phyloP scores from a whole-genome alignment of 179 eudicot genomes.

The Amaranthus tricolor region DNA sequence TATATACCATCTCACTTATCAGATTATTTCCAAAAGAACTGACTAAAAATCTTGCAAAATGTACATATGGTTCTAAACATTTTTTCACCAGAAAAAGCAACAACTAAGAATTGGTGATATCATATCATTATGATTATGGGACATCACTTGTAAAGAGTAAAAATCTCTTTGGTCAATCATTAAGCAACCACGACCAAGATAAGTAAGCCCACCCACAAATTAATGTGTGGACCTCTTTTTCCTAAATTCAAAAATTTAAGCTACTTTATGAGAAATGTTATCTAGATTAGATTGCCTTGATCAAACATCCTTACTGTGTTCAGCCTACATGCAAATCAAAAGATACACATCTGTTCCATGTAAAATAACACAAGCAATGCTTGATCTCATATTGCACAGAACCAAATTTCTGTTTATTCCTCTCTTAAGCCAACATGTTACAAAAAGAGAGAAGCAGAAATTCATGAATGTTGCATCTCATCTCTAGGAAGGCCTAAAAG shows the following conservation, averaged over 20 bases:
- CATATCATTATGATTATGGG: not conserved
- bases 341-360: not conserved
- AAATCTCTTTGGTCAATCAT: not conserved
- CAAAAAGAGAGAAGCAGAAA: not conserved
- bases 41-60: not conserved
- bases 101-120: not conserved
- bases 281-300: not conserved
- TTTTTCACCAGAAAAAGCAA: not conserved
- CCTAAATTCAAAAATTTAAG: not conserved
- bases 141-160: constrained; percentile 1
- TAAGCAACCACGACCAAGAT: not conserved
- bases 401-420: no score
- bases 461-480: not conserved
- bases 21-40: not conserved
- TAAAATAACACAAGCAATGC: not conserved
- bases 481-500: not conserved
- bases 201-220: not conserved
- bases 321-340: not conserved
- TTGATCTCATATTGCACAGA: not conserved
- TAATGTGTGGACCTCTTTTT: not conserved
- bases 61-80: not conserved
- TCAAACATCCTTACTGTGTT: not conserved
- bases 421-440: not conserved
- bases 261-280: not conserved
- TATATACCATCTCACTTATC: constrained; percentile 1